Base-by-base conservation (phyloP, 495 filamentous ascomycete species). In the Aspergillus mulundensis region DNA sequence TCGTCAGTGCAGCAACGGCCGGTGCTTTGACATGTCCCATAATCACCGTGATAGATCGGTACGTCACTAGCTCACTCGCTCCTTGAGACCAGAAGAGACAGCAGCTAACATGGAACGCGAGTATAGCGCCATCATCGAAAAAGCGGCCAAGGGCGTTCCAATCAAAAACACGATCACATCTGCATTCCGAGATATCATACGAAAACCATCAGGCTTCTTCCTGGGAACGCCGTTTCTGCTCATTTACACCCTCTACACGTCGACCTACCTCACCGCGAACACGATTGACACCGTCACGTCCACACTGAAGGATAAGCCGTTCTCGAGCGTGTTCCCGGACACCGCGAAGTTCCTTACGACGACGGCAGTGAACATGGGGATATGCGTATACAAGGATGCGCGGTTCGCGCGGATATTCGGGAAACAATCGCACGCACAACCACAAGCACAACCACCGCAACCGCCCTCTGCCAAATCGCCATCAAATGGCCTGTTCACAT, bases 351-450 rank as follows among this genome's bases (percentile, higher is more conserved):
- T 97, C 74, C 75, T 86, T 61, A 84, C 88, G 53, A 95, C 92
- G 7, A 79, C 75, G 20, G 76, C 83, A n/a, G 87, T 91, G 48
- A 97, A 97, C 72, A 88, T 97, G 76, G 79, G 84, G 5, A 83
- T 97, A 24, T 91, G 92, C 72, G 85, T 97, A 24, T 89, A 94
- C 81, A 97, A 97, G 69, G 93, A 97, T 73, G 85, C 85, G 62
- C 83, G 84, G 50, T 97, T 92, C 67, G 90, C 90, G 0, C 80
- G 81, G 53, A 78, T 96, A 54, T 97, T 96, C 70, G 90, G 90
- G 7, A 69, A 73, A 6, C 60, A 66, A 3, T 50, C 66, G 5
- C 12, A 4, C 12, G 30, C 63, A 15, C 40, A 64, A 4, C 46
- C 54, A 20, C 34, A 36, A 36, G 70, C 73, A 6, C 60, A 66